Evolutionary conservation across 1,284 basidiomycete genomes (phyloP), one percentile per base, ranked within the genome.

Genomic region (Volvariella surrecta): DNA sequence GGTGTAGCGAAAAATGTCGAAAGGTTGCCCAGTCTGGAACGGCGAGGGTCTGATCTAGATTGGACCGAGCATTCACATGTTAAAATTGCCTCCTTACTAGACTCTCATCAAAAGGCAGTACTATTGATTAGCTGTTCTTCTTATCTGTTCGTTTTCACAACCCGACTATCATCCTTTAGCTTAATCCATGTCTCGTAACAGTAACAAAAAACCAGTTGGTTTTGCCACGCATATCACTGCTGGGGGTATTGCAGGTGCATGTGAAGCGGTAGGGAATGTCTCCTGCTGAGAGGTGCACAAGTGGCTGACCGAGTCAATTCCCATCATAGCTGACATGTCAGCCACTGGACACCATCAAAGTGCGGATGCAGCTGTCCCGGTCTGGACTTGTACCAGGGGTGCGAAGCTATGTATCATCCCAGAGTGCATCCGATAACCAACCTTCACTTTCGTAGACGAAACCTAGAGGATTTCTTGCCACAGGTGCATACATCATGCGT

Each of bases 281-380:
- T 45, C 41, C 34, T 17, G 10, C 16, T 22, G 31, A 15, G 30
- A 31, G 9, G 30, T 31, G 30, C 30, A n/a, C n/a, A n/a, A n/a
- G n/a, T n/a, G n/a, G n/a, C n/a, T n/a, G 44, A 21, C 9, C 15
- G 39, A 41, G 32, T 39, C 39, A 28, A 16, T 19, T 22, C 15
- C 15, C 32, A 40, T 40, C 22, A 16, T 55, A 89, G 86, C 60
- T 88, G 51, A 73, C 64, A 57, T 90, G 85, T 59, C 85, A 88
- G 58, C 88, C 90, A 3, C 76, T 97, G 38, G 95, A 97, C 64
- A 97, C 94, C 21, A 97, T 97, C 74, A 97, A 97, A 73, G 94
- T 94, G 53, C 89, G 94, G 42, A 98, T 98, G 94, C 94, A 98
- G 68, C 82, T 98, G 45, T 91, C 88, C 44, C 80, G 70, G 60